A percentile compares a stretch with the other conserved stretches of the same genome.
phyloP scores from a whole-genome alignment of 139 green algal species.

The Volvox reticuliferus region DNA sequence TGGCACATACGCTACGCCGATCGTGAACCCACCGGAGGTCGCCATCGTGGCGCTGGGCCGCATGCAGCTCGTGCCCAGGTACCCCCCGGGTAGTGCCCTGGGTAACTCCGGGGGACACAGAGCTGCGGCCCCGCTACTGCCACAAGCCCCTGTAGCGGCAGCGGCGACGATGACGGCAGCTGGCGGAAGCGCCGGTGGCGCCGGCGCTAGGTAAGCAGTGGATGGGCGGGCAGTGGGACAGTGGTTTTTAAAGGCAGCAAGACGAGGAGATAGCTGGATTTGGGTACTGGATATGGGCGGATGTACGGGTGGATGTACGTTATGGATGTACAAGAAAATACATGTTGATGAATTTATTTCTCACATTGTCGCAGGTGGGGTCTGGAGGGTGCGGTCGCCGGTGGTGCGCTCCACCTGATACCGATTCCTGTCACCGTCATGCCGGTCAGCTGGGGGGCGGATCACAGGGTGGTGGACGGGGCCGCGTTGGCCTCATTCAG shows the following conservation, averaged over 20 bases:
- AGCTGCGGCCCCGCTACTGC: too few relatives aligned
- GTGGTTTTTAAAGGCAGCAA: too few relatives aligned
- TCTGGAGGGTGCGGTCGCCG: background rate
- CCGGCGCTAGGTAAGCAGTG: too few relatives aligned
- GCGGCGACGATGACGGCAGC: too few relatives aligned
- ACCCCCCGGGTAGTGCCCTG: background rate
- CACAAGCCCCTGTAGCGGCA: background rate
- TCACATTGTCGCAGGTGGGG: background rate
- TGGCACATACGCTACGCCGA: slow-evolving; percentile 84
- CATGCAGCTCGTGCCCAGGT: slow-evolving; percentile 46
- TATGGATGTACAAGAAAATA: too few relatives aligned
- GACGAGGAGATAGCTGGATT: too few relatives aligned
- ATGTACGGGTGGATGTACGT: too few relatives aligned
- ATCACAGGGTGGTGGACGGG: slow-evolving; percentile 92
- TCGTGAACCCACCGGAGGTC: slow-evolving; percentile 81
- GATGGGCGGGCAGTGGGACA: too few relatives aligned
- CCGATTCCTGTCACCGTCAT: slow-evolving; percentile 9
- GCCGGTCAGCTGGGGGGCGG: slow-evolving; percentile 80
- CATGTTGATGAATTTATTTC: background rate
- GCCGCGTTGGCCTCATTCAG: slow-evolving; percentile 80
- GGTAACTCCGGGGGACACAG: background rate
- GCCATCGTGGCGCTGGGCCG: slow-evolving; percentile 92
- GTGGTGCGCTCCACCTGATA: background rate
- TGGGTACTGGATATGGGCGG: too few relatives aligned
- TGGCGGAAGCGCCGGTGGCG: too few relatives aligned